phyloP scores from a whole-genome alignment of 306 rosid species.

The Mucuna pruriens region DNA sequence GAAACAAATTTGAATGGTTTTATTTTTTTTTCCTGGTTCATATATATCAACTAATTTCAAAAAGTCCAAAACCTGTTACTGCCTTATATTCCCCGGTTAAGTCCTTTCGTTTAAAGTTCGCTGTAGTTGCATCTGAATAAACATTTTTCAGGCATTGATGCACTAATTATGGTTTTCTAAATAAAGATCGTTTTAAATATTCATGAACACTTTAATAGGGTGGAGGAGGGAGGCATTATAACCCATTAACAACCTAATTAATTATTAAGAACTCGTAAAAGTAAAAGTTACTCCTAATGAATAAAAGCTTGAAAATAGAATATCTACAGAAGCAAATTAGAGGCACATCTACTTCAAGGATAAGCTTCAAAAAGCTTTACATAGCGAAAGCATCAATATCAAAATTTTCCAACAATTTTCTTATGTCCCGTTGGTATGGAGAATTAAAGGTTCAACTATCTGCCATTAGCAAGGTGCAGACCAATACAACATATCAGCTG shows the following conservation, averaged over 20 bases:
- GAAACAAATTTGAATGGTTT: neutral
- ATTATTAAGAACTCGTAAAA: too few species aligned
- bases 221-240: too few species aligned
- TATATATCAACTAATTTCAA: neutral
- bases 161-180: too few species aligned
- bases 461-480: neutral
- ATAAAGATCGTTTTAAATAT: too few species aligned
- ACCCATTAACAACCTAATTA: too few species aligned
- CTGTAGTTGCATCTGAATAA: neutral
- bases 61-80: neutral
- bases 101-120: neutral
- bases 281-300: too few species aligned
- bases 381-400: neutral
- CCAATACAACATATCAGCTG: constrained; percentile 13
- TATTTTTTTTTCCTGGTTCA: neutral
- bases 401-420: neutral
- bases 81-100: neutral
- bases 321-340: too few species aligned
- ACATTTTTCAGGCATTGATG: neutral
- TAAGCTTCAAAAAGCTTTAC: neutral
- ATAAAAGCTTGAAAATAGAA: too few species aligned
- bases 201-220: too few species aligned
- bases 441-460: neutral
- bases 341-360: too few species aligned
- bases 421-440: neutral